Percentiles rank a stretch among this genome's conserved stretches.
Conservation (phyloP, 495 filamentous ascomycete genomes). For the Recurvomyces mirabilis region DNA sequence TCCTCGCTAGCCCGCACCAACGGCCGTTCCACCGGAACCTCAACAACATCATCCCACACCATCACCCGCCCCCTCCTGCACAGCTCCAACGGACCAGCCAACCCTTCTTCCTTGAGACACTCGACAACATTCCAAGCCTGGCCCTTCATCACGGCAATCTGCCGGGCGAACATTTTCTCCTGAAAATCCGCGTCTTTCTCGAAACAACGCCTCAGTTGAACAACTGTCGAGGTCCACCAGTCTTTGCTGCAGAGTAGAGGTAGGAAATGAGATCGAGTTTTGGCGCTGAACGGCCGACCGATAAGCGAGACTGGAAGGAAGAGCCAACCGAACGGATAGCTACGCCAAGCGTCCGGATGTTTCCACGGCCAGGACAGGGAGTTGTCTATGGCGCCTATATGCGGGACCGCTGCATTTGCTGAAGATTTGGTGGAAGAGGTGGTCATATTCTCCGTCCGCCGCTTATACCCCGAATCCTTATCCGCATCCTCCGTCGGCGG, state of each 20-base stretch:
- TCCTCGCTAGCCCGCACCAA: constrained; percentile 68
- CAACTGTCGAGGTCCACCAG: constrained; percentile 95
- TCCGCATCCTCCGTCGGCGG: constrained; percentile 51
- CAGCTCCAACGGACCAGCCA: constrained; percentile 86
- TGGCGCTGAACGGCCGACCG: constrained; percentile 87
- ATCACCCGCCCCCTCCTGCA: constrained; percentile 82
- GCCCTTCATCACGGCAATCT: constrained; percentile 98
- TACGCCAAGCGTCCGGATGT: constrained; percentile 89
- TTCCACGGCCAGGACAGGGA: constrained; percentile 99
- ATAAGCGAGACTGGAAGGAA: constrained; percentile 95
- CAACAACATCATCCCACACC: constrained; percentile 96
- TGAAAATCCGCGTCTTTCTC: constrained; percentile 90
- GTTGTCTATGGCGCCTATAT: constrained; percentile 91
- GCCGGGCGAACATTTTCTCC: constrained; percentile 91
- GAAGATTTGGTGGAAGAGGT: constrained; percentile 34
- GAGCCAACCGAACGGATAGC: constrained; percentile 96
- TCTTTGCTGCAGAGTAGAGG: constrained; percentile 82
- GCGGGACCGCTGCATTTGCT: constrained; percentile 8
- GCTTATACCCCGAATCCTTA: constrained; percentile 42
- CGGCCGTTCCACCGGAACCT: constrained; percentile 86
- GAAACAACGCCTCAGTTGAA: constrained; percentile 72
- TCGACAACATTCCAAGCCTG: constrained; percentile 99
- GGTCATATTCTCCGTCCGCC: constrained; percentile 73
- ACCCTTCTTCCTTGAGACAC: constrained; percentile 81
- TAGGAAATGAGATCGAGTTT: constrained; percentile 85